Evolutionary conservation across 1,139 yeast genomes (phyloP), one percentile per base, ranked within the genome.

Genomic region (Saccharomyces hybrid): DNA sequence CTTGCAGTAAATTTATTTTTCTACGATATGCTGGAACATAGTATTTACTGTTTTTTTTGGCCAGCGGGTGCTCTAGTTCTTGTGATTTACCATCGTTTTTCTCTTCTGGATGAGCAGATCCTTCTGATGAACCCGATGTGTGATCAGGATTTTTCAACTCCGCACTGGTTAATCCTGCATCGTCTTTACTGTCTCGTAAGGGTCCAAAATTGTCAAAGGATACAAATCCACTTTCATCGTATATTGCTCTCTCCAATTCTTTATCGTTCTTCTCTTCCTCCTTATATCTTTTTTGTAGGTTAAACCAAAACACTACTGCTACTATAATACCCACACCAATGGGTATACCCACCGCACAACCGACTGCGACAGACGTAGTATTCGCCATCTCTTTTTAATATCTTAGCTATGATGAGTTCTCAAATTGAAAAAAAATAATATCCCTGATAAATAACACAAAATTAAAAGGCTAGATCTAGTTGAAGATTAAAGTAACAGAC

Each of bases 261-360:
- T 59, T 61, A 55, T 65, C 74, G 48, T 69, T 69, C 34, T 61
- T 59, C 27, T 70, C 67, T 55, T 78, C 81, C 51, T 63, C 58
- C 51, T 67, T 70, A 47, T 71, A 66, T 49, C 72, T 67, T 56
- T 65, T 62, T 52, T 70, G 73, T 55, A 73, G 70, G 49, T 75
- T 68, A 26, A 62, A 53, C 73, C 75, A 75, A 54, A 75, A 71
- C 16, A 59, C 58, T 3, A 65, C 31, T 0, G 74, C 71, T 2
- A 73, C 65, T 0, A 71, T 29, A 1, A 74, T 27, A 1, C 75
- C 75, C 6, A 76, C 56, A 6, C 69, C 73, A 16, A 72, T 61
- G 0, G 82, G 81, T 27, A 78, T 69, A 31, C 80, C 81, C 4
- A 78, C 77, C 3, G 81, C 79, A 58, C 77, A 72, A 1, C 80